Evolutionary conservation across 2,329 filamentous ascomycete species (phyloP).

Genomic region (Claviceps pazoutovae): DNA sequence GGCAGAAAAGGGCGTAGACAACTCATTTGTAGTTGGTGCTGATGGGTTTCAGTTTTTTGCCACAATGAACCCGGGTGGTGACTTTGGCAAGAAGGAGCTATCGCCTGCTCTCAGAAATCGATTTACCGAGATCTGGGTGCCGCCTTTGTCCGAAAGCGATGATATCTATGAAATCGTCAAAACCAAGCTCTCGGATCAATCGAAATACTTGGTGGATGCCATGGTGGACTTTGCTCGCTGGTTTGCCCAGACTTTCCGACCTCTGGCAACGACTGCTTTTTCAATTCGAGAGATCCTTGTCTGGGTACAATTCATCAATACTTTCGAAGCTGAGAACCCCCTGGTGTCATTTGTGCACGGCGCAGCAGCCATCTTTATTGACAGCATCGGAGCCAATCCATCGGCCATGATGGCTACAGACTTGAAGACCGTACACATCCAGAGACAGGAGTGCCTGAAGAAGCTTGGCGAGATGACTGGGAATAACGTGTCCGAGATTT

Average conservation of each 20-base stretch:
- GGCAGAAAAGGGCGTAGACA: slow-evolving; percentile 80
- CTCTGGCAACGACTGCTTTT: slow-evolving; percentile 59
- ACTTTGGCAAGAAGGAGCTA: slow-evolving; percentile 95
- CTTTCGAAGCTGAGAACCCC: slow-evolving; percentile 33
- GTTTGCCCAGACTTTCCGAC: slow-evolving; percentile 76
- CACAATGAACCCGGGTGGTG: slow-evolving; percentile 97
- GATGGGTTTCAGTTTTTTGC: slow-evolving; percentile 89
- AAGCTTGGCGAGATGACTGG: slow-evolving; percentile 56
- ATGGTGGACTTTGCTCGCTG: slow-evolving; percentile 85
- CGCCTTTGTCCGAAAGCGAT: slow-evolving; percentile 66
- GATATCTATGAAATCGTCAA: slow-evolving; percentile 80
- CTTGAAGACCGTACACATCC: slow-evolving; percentile 51
- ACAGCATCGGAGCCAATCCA: slow-evolving; percentile 88
- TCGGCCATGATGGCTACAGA: slow-evolving; percentile 70
- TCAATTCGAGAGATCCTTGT: slow-evolving; percentile 86
- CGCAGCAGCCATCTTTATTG: slow-evolving; percentile 88
- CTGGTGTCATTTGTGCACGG: slow-evolving; percentile 55
- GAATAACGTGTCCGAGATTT: slow-evolving; percentile 48
- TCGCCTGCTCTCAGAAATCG: slow-evolving; percentile 90
- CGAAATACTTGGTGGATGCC: slow-evolving; percentile 43
- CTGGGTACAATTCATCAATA: slow-evolving; percentile 89
- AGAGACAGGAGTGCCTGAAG: slow-evolving; percentile 58
- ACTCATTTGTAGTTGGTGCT: slow-evolving; percentile 63
- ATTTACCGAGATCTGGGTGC: slow-evolving; percentile 98
- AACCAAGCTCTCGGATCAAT: slow-evolving; percentile 50